phyloP scores from a whole-genome alignment of 163 green algal genomes.

The Scenedesmus sp. region DNA sequence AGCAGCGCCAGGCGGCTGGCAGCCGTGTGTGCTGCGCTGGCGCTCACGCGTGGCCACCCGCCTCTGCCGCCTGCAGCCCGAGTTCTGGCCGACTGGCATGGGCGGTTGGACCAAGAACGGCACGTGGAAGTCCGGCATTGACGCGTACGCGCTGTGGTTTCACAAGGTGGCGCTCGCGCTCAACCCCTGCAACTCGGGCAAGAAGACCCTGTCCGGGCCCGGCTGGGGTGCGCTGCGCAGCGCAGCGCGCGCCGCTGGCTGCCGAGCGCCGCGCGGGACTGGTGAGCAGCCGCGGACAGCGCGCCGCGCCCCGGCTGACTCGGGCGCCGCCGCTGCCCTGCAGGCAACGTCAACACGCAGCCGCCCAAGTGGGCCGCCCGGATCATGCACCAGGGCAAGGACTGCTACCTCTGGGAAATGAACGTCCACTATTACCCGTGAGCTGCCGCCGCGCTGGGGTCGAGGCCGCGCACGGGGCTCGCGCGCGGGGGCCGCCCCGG shows the following conservation, averaged over 20 bases:
- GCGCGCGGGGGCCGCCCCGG: neutral
- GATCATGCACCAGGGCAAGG: neutral
- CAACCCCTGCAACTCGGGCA: slow-evolving; percentile 31
- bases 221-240: slow-evolving; percentile 28
- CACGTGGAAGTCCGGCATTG: slow-evolving; percentile 22
- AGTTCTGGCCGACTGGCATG: slow-evolving; percentile 42
- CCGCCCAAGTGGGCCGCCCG: slow-evolving; percentile 1
- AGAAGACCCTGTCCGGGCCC: slow-evolving; percentile 15
- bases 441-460: neutral
- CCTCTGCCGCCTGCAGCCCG: slow-evolving; percentile 2
- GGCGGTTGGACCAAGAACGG: slow-evolving; percentile 18
- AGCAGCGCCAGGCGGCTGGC: neutral
- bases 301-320: too few species aligned
- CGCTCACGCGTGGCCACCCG: too few species aligned
- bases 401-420: slow-evolving; percentile 31
- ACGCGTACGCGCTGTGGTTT: slow-evolving; percentile 31
- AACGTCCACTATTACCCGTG: slow-evolving; percentile 40
- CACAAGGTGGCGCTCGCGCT: neutral
- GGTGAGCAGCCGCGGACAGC: too few species aligned
- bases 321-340: too few species aligned
- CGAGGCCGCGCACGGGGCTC: neutral
- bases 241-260: too few species aligned
- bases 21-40: too few species aligned
- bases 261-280: too few species aligned
- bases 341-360: slow-evolving; percentile 47